Evolutionary conservation across 2,329 filamentous ascomycete genomes (phyloP), one percentile per base, ranked within the genome.

Genomic region (Clonostachys sp.): DNA sequence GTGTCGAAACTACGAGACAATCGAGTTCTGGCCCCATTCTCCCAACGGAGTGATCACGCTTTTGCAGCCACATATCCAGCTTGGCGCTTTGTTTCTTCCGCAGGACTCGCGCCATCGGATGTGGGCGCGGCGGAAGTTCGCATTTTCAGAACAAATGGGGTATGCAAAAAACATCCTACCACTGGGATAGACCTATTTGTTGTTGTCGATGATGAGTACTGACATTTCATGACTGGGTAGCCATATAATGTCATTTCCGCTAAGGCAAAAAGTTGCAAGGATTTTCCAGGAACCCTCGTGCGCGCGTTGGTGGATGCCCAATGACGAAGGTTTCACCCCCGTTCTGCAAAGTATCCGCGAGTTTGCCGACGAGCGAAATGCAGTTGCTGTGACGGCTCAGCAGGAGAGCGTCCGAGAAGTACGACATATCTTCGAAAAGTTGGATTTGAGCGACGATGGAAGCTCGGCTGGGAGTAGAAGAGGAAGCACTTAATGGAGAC

Each of bases 271-370:
- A 39, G 36, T 20, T 78, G 83, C 87, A 34, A 78, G 87, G 42
- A 65, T 89, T 20, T 96, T 94, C 75, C 74, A 79, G 50, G 80
- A 89, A 41, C 77, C 81, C 13, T 82, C 84, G 17, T 82, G 91
- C 46, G 80, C 81, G 41, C 77, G 85, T 48, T 96, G 91, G 89
- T 99, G 94, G 94, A 78, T 96, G 4, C 89, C 91, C 3, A 80
- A 94, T 62, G 81, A 89, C 52, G 87, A 92, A 68, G 83, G 81
- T 2, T 87, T 87, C 57, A 85, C 81, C 12, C 79, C 81, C 1
- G 80, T 95, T 40, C 75, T 96, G 46, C 84, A 84, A 45, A 86
- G 80, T 46, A 84, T 96, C 51, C 86, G 91, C 17, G 79, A 82
- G 40, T 91, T 96, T 66, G 89, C 91, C 30, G 84, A 89, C 56